Base-by-base conservation (phyloP, 2,329 filamentous ascomycete genomes). In the Arachnomyces sp. region DNA sequence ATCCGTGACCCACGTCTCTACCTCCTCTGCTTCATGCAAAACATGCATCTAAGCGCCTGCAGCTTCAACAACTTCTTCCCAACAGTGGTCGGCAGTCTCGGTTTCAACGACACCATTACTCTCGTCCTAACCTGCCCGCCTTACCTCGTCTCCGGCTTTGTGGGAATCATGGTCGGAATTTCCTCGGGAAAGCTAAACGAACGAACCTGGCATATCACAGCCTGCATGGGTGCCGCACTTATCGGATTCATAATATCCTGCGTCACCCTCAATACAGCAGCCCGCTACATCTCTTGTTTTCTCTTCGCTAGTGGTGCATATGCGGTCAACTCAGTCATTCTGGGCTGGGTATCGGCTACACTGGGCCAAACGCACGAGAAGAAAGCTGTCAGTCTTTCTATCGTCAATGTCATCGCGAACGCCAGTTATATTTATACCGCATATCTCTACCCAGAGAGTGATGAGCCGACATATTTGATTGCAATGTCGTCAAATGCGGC, bases 81-180 rank as follows among this genome's bases (percentile, higher is more conserved):
- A 1, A 66, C 65, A 1, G 65, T 67, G 1, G 65, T 73, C 28
- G 52, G 63, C 36, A 67, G 66, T 1, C 61, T 74, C 1, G 66
- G 67, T 1, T 72, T 71, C 54, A 59, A 52, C 31, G 59, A 48
- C 0, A 71, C 67, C 3, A 65, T 71, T 31, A 72, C 71, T 0
- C 61, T 75, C 2, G 64, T 71, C 2, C 62, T 75, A 3, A 74
- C 70, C 3, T 57, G 54, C 42, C 73, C 73, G 0, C 73, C 73
- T 0, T 76, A 72, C 51, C 59, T 73, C 30, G 57, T 72, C 28
- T 72, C 72, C 1, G 71, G 69, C 9, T 63, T 60, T 0, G 63
- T 65, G 2, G 69, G 68, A 7, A 67, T 75, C 29, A 46, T 63
- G 4, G 66, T 68, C 7, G 71, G 68, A 1, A 74, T 68, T 66